These are phyloP conservation scores for Tolypocladium amazonense DNA, from an alignment of 2,329 filamentous ascomycete genomes.

Conservation along the genomic window DNA sequence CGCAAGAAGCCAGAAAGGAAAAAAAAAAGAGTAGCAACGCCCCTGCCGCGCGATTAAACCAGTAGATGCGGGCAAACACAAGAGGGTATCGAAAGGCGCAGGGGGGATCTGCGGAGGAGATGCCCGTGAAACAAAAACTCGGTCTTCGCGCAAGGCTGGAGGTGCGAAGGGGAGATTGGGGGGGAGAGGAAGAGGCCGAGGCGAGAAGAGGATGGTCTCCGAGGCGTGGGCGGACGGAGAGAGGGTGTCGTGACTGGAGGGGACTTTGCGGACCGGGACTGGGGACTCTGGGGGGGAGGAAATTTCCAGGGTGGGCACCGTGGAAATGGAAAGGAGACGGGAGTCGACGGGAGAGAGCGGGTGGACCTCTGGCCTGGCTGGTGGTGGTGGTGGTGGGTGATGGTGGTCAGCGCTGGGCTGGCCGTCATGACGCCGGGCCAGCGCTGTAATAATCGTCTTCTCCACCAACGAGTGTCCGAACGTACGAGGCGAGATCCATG, in stretches of 20 bases:
- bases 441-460: neutral
- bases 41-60: slow-evolving; percentile 4
- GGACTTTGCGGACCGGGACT: neutral
- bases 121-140: neutral
- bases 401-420: neutral
- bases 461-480: neutral
- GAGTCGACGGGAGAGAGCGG: slow-evolving; percentile 5
- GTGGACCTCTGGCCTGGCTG: neutral
- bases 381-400: neutral
- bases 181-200: slow-evolving; percentile 1
- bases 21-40: slow-evolving; percentile 3
- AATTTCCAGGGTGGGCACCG: slow-evolving; percentile 10
- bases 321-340: slow-evolving; percentile 7
- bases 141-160: slow-evolving; percentile 1
- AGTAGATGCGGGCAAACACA: slow-evolving; percentile 6
- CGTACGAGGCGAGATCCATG: neutral
- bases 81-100: slow-evolving; percentile 7
- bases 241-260: slow-evolving; percentile 4
- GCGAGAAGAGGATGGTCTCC: neutral
- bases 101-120: neutral
- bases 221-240: slow-evolving; percentile 6
- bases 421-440: neutral
- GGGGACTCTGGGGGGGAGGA: slow-evolving; percentile 3
- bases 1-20: neutral
- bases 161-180: slow-evolving; percentile 3